phyloP scores from a whole-genome alignment of 352 stramenopile genomes.

The Phytophthora crassamura region DNA sequence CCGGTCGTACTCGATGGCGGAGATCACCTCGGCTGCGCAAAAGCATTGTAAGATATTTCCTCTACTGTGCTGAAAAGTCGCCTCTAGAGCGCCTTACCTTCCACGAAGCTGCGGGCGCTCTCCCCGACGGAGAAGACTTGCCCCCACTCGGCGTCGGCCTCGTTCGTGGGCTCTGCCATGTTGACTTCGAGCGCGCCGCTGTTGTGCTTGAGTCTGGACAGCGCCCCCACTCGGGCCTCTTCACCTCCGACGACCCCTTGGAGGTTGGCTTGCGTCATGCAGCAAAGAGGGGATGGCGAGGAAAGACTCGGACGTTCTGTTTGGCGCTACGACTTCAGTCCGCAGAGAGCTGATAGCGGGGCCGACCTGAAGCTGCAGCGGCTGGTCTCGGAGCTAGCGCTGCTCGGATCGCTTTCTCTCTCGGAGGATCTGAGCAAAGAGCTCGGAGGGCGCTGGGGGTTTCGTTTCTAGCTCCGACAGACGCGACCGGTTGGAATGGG shows the following conservation, averaged over 20 bases:
- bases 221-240: conserved; percentile 8
- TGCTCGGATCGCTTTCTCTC: conserved; percentile 8
- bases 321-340: conserved; percentile 2
- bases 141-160: conserved; percentile 55
- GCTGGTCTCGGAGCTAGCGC: conserved; percentile 1
- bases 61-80: background rate
- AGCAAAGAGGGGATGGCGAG: background rate
- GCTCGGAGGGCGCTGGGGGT: conserved; percentile 25
- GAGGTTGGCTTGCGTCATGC: conserved; percentile 42
- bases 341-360: background rate
- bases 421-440: conserved; percentile 30
- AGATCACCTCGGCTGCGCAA: conserved; percentile 92
- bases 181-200: conserved; percentile 23
- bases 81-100: conserved; percentile 37
- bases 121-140: conserved; percentile 60
- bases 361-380: conserved; percentile 8
- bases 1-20: conserved; percentile 94
- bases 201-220: conserved; percentile 34
- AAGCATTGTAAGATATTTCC: background rate
- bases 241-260: conserved; percentile 17
- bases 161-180: conserved; percentile 33
- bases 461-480: conserved; percentile 34
- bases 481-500: conserved; percentile 28
- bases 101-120: conserved; percentile 66
- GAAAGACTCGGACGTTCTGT: conserved; percentile 1